These are phyloP conservation scores for Trichoderma guizhouense DNA, from an alignment of 2,329 filamentous ascomycete species.

Conservation along the genomic window DNA sequence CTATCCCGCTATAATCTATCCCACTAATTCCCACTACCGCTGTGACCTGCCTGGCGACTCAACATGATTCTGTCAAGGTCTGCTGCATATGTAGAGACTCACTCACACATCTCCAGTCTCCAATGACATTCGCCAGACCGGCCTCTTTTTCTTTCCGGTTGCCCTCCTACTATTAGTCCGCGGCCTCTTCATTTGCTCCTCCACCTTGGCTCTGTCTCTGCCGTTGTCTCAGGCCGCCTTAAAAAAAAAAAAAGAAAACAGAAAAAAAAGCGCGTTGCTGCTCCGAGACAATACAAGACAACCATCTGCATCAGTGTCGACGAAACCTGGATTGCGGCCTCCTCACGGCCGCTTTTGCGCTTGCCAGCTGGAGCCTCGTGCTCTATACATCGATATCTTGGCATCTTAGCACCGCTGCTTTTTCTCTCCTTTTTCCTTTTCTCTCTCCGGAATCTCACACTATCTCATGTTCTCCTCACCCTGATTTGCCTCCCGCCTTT, in stretches of 20 bases:
- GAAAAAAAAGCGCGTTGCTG: not conserved
- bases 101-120: not conserved
- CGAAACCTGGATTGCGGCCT: not conserved
- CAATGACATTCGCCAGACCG: conserved; percentile 1
- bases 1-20: not conserved
- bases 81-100: not conserved
- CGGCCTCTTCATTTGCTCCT: not conserved
- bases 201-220: not conserved
- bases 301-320: not conserved
- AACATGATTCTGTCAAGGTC: not conserved
- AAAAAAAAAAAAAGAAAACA: not conserved
- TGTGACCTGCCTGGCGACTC: conserved; percentile 11
- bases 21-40: conserved; percentile 11
- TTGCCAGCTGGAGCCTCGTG: not conserved
- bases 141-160: not conserved
- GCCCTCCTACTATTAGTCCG: not conserved
- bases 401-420: not conserved
- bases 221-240: not conserved
- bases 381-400: not conserved
- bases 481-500: not conserved
- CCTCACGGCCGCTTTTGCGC: not conserved
- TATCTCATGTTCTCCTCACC: not conserved
- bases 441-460: not conserved
- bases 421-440: not conserved
- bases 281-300: not conserved